Conservation (phyloP, 164 flowering plant species). For the Litsea cubeba region DNA sequence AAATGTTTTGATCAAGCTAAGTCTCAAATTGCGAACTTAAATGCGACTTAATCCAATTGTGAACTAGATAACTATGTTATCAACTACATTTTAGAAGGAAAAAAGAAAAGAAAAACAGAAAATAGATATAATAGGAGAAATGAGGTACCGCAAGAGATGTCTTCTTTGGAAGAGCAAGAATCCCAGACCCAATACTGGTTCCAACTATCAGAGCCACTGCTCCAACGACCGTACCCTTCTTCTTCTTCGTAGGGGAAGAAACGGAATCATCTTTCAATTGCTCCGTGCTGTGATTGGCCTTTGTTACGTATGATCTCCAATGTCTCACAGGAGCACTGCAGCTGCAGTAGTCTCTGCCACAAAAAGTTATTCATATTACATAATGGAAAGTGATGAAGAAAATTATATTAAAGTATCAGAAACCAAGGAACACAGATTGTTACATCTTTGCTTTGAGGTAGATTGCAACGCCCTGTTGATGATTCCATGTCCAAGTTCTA, state of each 20-base stretch:
- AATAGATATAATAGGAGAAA: constrained; percentile 3
- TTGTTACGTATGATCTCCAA: constrained; percentile 16
- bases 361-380: background rate
- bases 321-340: constrained; percentile 7
- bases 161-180: constrained; percentile 69
- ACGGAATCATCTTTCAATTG: constrained; percentile 11
- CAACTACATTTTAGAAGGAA: too few relatives aligned
- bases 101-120: background rate
- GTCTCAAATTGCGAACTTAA: too few relatives aligned
- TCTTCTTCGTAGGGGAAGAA: constrained; percentile 8
- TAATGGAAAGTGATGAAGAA: background rate
- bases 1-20: too few relatives aligned
- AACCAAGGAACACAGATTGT: constrained; percentile 1
- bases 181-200: constrained; percentile 78
- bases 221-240: constrained; percentile 57
- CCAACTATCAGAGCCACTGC: constrained; percentile 76
- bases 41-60: too few relatives aligned
- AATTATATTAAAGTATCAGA: too few relatives aligned
- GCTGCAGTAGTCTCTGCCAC: constrained; percentile 9
- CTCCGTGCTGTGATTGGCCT: constrained; percentile 10
- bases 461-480: constrained; percentile 2
- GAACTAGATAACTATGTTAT: too few relatives aligned
- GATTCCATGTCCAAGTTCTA: constrained; percentile 10
- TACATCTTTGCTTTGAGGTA: constrained; percentile 27
- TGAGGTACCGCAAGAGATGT: constrained; percentile 66